A percentile compares a stretch with the other conserved stretches of the same genome.
Conservation (phyloP, 2,329 filamentous ascomycete genomes). For the Sclerotinia borealis region DNA sequence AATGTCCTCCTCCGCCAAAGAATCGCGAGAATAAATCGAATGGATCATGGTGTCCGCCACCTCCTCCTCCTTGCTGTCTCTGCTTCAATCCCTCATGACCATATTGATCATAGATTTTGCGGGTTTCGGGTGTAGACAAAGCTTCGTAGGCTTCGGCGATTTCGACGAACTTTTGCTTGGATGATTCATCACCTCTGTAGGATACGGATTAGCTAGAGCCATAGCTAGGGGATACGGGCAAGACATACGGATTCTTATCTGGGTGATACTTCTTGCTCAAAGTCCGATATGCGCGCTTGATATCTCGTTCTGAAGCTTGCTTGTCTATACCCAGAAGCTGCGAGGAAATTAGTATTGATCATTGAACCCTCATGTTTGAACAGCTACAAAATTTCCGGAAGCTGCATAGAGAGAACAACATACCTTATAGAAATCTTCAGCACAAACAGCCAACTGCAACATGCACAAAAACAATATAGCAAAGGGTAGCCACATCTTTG, state of each 20-base stretch:
- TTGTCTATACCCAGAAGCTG: slow-evolving; percentile 76
- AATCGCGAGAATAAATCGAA: slow-evolving; percentile 96
- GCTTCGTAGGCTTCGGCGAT: slow-evolving; percentile 94
- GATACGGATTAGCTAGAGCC: neutral
- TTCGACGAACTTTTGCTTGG: slow-evolving; percentile 86
- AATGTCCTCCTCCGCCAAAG: slow-evolving; percentile 74
- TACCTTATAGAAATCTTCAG: slow-evolving; percentile 77
- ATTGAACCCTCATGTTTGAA: neutral
- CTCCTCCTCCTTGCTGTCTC: slow-evolving; percentile 65
- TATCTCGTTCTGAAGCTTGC: slow-evolving; percentile 74
- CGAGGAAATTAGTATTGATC: slow-evolving; percentile 15
- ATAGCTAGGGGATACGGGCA: neutral
- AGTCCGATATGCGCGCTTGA: slow-evolving; percentile 88
- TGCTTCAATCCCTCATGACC: slow-evolving; percentile 88
- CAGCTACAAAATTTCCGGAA: neutral
- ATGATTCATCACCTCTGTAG: slow-evolving; percentile 65
- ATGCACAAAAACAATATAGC: slow-evolving; percentile 49
- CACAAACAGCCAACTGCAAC: slow-evolving; percentile 49
- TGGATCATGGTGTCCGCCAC: slow-evolving; percentile 66
- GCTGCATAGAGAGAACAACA: neutral
- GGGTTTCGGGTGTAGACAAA: slow-evolving; percentile 70
- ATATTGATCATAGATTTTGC: slow-evolving; percentile 88
- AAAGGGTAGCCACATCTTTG: slow-evolving; percentile 46
- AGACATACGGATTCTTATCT: slow-evolving; percentile 88
- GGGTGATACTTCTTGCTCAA: slow-evolving; percentile 95